Conservation (phyloP, 345 rosid species). For the Camelina laxa region DNA sequence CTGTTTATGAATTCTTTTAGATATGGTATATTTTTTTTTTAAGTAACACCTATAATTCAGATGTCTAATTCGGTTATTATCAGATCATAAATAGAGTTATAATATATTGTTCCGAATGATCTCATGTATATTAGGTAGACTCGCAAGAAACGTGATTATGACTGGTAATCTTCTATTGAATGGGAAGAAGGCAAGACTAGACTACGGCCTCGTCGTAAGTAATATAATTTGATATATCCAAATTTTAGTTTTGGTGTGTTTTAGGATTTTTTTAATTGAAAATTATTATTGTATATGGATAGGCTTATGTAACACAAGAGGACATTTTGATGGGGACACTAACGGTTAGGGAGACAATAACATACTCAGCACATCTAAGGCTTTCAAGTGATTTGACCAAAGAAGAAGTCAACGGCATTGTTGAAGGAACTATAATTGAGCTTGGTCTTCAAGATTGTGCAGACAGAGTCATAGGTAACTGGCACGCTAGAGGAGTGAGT, state of each 20-base stretch:
- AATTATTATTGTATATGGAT: neutral
- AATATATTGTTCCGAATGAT: slow-evolving; percentile 1
- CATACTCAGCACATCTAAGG: slow-evolving; percentile 77
- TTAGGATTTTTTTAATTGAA: neutral
- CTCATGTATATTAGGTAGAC: slow-evolving; percentile 70
- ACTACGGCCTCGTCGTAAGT: slow-evolving; percentile 75
- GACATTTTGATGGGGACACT: slow-evolving; percentile 86
- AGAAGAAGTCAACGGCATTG: slow-evolving; percentile 56
- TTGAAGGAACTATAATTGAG: slow-evolving; percentile 74
- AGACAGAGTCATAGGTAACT: slow-evolving; percentile 81
- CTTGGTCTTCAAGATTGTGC: slow-evolving; percentile 80
- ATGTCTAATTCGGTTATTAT: neutral
- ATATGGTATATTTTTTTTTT: neutral
- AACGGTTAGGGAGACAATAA: slow-evolving; percentile 85
- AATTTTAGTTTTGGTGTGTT: neutral
- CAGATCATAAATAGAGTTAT: neutral
- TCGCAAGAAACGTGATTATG: slow-evolving; percentile 90
- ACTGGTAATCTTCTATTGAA: slow-evolving; percentile 86
- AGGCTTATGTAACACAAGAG: slow-evolving; percentile 75
- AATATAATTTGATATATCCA: neutral
- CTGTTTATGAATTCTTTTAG: neutral
- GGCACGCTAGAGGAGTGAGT: slow-evolving; percentile 80
- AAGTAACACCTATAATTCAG: neutral
- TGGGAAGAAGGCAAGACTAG: slow-evolving; percentile 81
- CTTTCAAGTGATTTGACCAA: slow-evolving; percentile 57